phyloP scores from a whole-genome alignment of 1,284 basidiomycete genomes.

The Cryptococcus maquisensis region DNA sequence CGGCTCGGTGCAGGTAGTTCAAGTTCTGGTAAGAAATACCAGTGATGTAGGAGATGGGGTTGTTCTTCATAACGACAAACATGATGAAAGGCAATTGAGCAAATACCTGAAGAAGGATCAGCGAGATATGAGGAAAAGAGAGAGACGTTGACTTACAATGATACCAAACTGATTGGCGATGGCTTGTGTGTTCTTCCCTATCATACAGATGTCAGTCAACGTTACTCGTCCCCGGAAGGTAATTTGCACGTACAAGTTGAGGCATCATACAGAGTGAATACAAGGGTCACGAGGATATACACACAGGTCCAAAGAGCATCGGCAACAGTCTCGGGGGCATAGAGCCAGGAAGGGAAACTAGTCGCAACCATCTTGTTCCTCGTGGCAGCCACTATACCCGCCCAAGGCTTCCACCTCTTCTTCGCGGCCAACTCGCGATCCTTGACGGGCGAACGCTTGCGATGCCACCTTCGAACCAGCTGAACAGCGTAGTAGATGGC shows the following conservation, averaged over 20 bases:
- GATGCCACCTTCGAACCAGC: not conserved
- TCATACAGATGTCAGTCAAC: not conserved
- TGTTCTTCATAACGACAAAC: slow-evolving; percentile 46
- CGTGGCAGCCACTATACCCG: not conserved
- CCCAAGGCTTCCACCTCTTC: not conserved
- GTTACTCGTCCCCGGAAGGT: too few species aligned
- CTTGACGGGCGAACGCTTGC: not conserved
- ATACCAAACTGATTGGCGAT: not conserved
- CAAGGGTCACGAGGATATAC: not conserved
- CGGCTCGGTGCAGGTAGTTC: slow-evolving; percentile 48
- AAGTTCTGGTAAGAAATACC: slow-evolving; percentile 49
- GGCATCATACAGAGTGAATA: not conserved
- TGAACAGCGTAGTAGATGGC: not conserved
- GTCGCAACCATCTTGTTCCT: not conserved
- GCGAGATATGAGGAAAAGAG: too few species aligned
- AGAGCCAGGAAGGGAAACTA: not conserved
- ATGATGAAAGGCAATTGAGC: slow-evolving; percentile 43
- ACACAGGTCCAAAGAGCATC: not conserved
- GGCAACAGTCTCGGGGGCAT: not conserved
- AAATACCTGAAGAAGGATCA: slow-evolving; percentile 19
- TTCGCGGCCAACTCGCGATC: not conserved
- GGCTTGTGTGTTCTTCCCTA: too few species aligned
- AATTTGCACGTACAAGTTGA: not conserved
- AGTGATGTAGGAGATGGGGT: slow-evolving; percentile 36
- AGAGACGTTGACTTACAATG: not conserved